Evolutionary conservation across 306 rosid species (phyloP).

Genomic region (Prinsepia uniflora): DNA sequence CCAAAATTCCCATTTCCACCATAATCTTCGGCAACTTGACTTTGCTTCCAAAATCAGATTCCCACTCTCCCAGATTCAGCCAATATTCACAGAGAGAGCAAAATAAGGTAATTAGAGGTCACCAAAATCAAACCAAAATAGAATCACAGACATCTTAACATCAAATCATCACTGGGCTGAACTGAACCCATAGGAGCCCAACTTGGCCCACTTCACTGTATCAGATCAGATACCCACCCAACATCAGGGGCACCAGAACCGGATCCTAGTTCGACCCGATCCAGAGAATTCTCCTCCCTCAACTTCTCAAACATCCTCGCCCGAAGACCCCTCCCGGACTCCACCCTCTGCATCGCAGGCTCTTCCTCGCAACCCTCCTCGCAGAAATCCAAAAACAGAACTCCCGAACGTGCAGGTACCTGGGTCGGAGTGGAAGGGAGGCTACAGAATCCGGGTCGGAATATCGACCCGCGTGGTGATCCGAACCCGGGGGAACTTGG

Average conservation of each 20-base stretch:
- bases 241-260: conserved; percentile 57
- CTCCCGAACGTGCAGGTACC: conserved; percentile 38
- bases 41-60: conserved; percentile 35
- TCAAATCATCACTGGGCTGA: background rate
- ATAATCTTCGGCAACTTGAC: conserved; percentile 10
- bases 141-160: background rate
- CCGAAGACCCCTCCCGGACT: conserved; percentile 76
- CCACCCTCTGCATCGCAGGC: conserved; percentile 89
- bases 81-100: conserved; percentile 35
- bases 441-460: conserved; percentile 73
- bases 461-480: conserved; percentile 60
- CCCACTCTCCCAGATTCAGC: conserved; percentile 15
- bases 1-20: background rate
- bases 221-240: conserved; percentile 78
- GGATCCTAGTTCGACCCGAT: conserved; percentile 26
- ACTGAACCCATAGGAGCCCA: background rate
- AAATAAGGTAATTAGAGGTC: conserved; percentile 10
- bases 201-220: conserved; percentile 36
- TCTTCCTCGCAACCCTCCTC: conserved; percentile 61
- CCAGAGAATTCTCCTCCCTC: conserved; percentile 69
- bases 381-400: conserved; percentile 40
- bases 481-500: conserved; percentile 49
- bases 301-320: conserved; percentile 76
- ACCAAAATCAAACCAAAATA: conserved; percentile 25
- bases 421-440: conserved; percentile 74